Evolutionary conservation across 768 basidiomycete genomes (phyloP).

Genomic region (Calocybe indica): DNA sequence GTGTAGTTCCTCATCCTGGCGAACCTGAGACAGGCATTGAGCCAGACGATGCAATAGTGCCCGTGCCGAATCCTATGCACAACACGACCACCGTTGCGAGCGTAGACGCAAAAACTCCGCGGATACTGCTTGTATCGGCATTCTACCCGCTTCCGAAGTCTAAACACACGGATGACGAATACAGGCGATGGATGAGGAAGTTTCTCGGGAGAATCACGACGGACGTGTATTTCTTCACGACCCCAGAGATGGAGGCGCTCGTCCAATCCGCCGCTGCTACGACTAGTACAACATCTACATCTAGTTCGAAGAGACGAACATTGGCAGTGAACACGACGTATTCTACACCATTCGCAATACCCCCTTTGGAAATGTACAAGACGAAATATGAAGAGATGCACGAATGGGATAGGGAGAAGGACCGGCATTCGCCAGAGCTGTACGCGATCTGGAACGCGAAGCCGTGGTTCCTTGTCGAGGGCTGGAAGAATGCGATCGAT

Average conservation of each 20-base stretch:
- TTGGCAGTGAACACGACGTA: conserved; percentile 42
- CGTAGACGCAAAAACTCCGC: background rate
- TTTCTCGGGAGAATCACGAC: conserved; percentile 40
- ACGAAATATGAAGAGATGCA: conserved; percentile 36
- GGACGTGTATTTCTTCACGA: conserved; percentile 50
- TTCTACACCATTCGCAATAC: conserved; percentile 38
- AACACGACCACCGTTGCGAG: too few species aligned
- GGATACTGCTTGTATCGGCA: conserved; percentile 48
- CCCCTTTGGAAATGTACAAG: conserved; percentile 31
- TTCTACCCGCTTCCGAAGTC: conserved; percentile 46
- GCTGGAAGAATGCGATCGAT: conserved; percentile 26
- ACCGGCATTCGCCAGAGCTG: conserved; percentile 37
- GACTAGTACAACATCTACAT: conserved; percentile 10
- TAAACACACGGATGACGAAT: conserved; percentile 42
- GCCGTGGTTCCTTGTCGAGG: conserved; percentile 33
- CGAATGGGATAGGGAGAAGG: conserved; percentile 35
- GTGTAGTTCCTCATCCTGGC: too few species aligned
- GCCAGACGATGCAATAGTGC: too few species aligned
- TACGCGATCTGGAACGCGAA: conserved; percentile 56
- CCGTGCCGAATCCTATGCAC: too few species aligned
- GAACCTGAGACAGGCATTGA: too few species aligned
- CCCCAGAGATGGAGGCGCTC: conserved; percentile 28
- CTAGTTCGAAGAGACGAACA: conserved; percentile 22
- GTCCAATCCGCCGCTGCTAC: conserved; percentile 14
- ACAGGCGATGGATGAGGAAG: conserved; percentile 35